Evolutionary conservation across 106 monocot species (phyloP), one percentile per base, ranked within the genome.

Genomic region (Narthecium ossifragum): DNA sequence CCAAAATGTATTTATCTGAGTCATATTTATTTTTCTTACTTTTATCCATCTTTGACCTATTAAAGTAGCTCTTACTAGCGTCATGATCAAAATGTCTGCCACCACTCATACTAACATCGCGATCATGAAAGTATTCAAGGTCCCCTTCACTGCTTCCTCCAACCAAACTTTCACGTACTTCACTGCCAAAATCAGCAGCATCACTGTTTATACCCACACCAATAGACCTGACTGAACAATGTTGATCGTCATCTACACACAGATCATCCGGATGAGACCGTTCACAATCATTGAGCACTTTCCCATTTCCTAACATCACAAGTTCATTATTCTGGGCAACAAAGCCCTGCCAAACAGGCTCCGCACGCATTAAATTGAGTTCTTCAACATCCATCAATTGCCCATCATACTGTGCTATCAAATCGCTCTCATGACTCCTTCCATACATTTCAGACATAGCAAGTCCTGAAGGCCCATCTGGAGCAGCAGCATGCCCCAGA

Each of bases 151-250:
- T 92, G 27, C 81, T 79, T 43, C 72, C 91, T 63, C 84, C 91
- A 62, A 96, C 46, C 61, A 96, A 67, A 61, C 94, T 90, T 70
- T 85, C 85, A 21, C 76, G 79, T 30, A 84, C 63, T 80, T 96
- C 96, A 72, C 87, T 88, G 31, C 91, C 87, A 52, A 98, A 56
- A 31, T 91, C 91, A 85, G 98, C 91, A 73, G 64, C 73, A 75
- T 91, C 87, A 67, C 98, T 91, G 64, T 71, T 91, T 56, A 88
- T 84, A 56, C 98, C 98, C 40, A 99, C 98, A 46, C 98, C 98
- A 77, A 91, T 85, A 39, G 98, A 99, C 59, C 98, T 76, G 39
- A 91, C 91, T 36, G 91, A 99, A 56, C 81, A 73, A 79, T 87
- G 86, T 33, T 77, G 88, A 65, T 85, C 91, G 61, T 91, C 90